phyloP scores from a whole-genome alignment of 2,329 filamentous ascomycete species.

The Phaeosphaeria sp. region DNA sequence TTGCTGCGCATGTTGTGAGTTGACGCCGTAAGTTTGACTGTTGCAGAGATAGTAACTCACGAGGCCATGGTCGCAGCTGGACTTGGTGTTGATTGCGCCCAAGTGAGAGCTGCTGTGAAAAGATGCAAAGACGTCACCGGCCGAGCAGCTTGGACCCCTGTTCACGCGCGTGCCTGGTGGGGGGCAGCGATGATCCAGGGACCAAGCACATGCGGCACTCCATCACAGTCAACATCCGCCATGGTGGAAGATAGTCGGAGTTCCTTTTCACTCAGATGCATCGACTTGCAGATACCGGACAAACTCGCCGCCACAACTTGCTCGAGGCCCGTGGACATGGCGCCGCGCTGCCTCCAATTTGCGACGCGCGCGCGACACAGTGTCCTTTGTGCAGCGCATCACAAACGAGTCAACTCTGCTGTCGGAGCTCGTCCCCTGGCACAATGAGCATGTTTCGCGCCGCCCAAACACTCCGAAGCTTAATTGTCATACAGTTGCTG shows the following conservation, averaged over 20 bases:
- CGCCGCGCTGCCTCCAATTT: neutral
- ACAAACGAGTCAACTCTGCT: constrained; percentile 2
- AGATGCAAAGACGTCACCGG: constrained; percentile 36
- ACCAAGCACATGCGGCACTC: neutral
- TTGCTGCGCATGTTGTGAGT: constrained; percentile 51
- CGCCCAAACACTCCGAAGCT: constrained; percentile 29
- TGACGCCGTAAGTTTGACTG: neutral
- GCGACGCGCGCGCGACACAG: neutral
- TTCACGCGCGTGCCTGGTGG: neutral
- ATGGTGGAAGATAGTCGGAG: neutral
- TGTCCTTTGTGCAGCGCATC: neutral
- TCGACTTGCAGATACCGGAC: neutral
- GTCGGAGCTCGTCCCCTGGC: neutral
- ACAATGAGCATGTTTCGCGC: constrained; percentile 46
- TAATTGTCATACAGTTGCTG: constrained; percentile 24
- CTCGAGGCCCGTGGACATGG: neutral
- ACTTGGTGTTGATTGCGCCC: constrained; percentile 22
- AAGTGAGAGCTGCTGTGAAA: constrained; percentile 16
- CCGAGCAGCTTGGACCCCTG: constrained; percentile 7
- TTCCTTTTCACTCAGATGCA: neutral
- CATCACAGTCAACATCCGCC: neutral
- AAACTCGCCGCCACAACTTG: constrained; percentile 5
- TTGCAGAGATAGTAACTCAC: constrained; percentile 18
- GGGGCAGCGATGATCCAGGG: constrained; percentile 1
- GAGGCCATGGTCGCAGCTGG: constrained; percentile 29